Evolutionary conservation across 176 grass and related monocot species (phyloP).

Genomic region (Tillandsia leiboldiana): DNA sequence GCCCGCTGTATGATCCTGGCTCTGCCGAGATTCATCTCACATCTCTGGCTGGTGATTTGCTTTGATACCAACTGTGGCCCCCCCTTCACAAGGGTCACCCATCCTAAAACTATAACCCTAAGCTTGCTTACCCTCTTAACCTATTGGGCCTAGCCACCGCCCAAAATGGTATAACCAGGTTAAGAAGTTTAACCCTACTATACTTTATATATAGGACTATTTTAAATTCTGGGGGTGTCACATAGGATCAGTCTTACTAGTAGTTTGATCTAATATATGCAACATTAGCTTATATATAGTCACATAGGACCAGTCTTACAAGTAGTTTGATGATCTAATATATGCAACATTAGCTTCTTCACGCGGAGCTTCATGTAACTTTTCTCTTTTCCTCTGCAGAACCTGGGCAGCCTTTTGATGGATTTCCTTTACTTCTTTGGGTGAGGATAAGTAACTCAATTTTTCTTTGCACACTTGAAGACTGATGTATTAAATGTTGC

Average conservation of each 20-base stretch:
- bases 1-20: too few relatives aligned
- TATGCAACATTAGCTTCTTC: not conserved
- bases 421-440: conserved; percentile 98
- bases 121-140: too few relatives aligned
- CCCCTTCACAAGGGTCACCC: too few relatives aligned
- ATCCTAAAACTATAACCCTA: too few relatives aligned
- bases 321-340: not conserved
- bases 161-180: too few relatives aligned
- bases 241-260: not conserved
- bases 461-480: not conserved
- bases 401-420: conserved; percentile 97
- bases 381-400: conserved; percentile 38
- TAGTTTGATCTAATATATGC: not conserved
- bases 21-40: too few relatives aligned
- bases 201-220: too few relatives aligned
- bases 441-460: conserved; percentile 38
- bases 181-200: too few relatives aligned
- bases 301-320: not conserved
- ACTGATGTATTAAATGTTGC: not conserved
- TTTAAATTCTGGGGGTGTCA: too few relatives aligned
- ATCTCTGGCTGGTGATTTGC: too few relatives aligned
- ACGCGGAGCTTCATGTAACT: not conserved
- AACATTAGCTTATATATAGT: not conserved
- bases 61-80: too few relatives aligned
- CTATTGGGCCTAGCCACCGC: too few relatives aligned